These are phyloP conservation scores for Hericium alpestre DNA, from an alignment of 768 basidiomycete species.

Conservation along the genomic window DNA sequence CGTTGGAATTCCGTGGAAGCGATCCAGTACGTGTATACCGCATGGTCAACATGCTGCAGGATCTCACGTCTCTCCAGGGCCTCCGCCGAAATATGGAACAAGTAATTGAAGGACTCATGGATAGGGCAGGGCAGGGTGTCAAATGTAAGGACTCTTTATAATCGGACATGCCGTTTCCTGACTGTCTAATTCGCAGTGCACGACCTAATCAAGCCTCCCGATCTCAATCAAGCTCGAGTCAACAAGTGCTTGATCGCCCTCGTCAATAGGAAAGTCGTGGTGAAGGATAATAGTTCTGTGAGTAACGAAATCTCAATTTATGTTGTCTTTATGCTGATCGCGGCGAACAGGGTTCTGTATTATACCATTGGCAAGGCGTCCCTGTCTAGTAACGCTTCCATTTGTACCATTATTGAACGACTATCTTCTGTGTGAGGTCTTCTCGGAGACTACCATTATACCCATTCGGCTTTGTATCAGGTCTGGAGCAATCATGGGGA, in stretches of 20 bases:
- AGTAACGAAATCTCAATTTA: not conserved
- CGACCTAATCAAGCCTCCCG: conserved; percentile 68
- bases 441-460: too few species aligned
- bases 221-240: conserved; percentile 81
- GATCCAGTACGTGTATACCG: conserved; percentile 55
- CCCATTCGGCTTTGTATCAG: too few species aligned
- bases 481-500: too few species aligned
- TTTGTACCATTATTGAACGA: too few species aligned
- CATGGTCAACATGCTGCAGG: not conserved
- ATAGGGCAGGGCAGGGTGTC: conserved; percentile 46
- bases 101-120: conserved; percentile 69
- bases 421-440: too few species aligned
- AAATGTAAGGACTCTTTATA: conserved; percentile 35
- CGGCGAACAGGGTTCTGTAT: conserved; percentile 41
- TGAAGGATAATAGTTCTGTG: conserved; percentile 49
- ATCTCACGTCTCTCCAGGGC: conserved; percentile 29
- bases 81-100: conserved; percentile 70
- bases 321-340: not conserved
- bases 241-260: conserved; percentile 91
- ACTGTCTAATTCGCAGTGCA: conserved; percentile 36
- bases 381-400: conserved; percentile 7
- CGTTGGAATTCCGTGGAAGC: conserved; percentile 83
- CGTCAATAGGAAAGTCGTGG: conserved; percentile 76
- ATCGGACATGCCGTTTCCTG: not conserved
- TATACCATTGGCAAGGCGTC: conserved; percentile 62